A percentile compares a stretch with the other conserved stretches of the same genome.
Conservation (phyloP, 2,329 filamentous ascomycete species). For the Colletotrichum endophyticum region DNA sequence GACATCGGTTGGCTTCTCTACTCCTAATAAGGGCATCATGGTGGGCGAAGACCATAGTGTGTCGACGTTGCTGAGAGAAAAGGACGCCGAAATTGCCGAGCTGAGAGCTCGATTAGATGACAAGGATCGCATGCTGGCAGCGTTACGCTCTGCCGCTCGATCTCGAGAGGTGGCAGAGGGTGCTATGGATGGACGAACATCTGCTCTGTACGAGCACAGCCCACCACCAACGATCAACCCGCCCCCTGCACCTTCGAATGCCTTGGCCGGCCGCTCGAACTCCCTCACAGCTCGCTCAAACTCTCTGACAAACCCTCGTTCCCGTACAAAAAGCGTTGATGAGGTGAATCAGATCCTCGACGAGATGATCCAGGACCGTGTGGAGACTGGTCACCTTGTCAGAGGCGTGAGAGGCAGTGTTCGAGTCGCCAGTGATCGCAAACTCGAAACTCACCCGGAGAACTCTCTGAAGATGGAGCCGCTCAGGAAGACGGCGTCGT, state of each 20-base stretch:
- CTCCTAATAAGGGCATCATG: slow-evolving; percentile 65
- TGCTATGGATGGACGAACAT: slow-evolving; percentile 27
- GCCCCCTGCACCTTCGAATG: slow-evolving; percentile 9
- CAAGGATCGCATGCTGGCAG: slow-evolving; percentile 91
- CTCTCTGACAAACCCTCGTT: slow-evolving; percentile 35
- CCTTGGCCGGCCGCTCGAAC: neutral
- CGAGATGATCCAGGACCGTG: slow-evolving; percentile 92
- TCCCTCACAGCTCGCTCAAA: neutral
- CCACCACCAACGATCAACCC: slow-evolving; percentile 18
- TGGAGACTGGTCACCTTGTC: slow-evolving; percentile 76
- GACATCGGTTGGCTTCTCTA: slow-evolving; percentile 75
- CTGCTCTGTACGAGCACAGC: slow-evolving; percentile 25
- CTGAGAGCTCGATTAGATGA: slow-evolving; percentile 89
- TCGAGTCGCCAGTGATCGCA: slow-evolving; percentile 55
- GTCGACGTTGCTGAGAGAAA: slow-evolving; percentile 77
- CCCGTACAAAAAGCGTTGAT: slow-evolving; percentile 74
- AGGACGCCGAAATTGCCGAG: slow-evolving; percentile 90
- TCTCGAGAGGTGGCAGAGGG: slow-evolving; percentile 82
- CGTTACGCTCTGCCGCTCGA: slow-evolving; percentile 82
- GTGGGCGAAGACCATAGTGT: slow-evolving; percentile 82
- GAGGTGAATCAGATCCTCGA: slow-evolving; percentile 94
- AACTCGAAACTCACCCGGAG: slow-evolving; percentile 40
- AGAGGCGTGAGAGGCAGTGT: slow-evolving; percentile 72
- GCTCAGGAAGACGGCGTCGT: slow-evolving; percentile 39
- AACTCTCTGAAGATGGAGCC: slow-evolving; percentile 41